Evolutionary conservation across 768 basidiomycete genomes (phyloP), one percentile per base, ranked within the genome.

Genomic region (Boletellus ananas): DNA sequence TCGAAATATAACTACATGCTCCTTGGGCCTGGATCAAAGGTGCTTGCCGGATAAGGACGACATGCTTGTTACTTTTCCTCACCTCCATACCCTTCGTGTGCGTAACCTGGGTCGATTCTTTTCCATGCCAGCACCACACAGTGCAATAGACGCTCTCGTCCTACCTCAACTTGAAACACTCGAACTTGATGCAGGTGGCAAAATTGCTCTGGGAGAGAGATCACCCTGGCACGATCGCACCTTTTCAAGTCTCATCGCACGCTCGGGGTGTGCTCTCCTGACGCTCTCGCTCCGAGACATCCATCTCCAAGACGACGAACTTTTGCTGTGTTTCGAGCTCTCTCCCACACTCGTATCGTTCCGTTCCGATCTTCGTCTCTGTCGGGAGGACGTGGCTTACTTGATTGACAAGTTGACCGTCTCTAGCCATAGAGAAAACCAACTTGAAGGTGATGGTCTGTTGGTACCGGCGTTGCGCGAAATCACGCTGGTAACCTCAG

Each of bases 101-200:
- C 53, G 62, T 45, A 45, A 51, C 37, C 57, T 27, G 25, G 25
- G 4, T 29, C 29, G 7, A 25, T 25, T 57, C 37, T 42, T n/a
- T n/a, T n/a, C n/a, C n/a, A n/a, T n/a, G n/a, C n/a, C n/a, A n/a
- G n/a, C n/a, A n/a, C n/a, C n/a, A n/a, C n/a, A n/a, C n/a, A 12
- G n/a, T 3, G 18, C 23, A 0, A 50, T 62, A 25, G 45, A 58
- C 12, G 34, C 8, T 27, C 49, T 64, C 6, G n/a, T 56, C 31
- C 43, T 58, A 6, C 62, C 62, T 2, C 49, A 48, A 10, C 56
- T 59, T 14, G 34, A 51, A 20, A 57, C 50, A 6, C 59, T 63
- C 4, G 57, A 55, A 20, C 52, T 64, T 10, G 54, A 64, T 7
- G 41, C 56, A 31, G 29, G 40, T n/a, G n/a, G n/a, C n/a, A n/a